Evolutionary conservation across 257 asterid genomes (phyloP), one percentile per base, ranked within the genome.

Genomic region (Dorcoceras hygrometricum): DNA sequence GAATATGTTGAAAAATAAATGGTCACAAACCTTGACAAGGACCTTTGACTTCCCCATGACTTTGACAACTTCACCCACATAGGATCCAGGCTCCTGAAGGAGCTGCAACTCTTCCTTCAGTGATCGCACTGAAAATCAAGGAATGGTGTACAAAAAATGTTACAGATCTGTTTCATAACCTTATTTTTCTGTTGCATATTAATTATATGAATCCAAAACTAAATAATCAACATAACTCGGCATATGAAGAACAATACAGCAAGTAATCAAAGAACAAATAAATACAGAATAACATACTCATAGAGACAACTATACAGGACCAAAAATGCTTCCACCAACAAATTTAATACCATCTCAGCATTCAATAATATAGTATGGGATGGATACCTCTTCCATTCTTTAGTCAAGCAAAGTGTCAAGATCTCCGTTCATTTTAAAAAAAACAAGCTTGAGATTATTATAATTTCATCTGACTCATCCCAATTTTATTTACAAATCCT

Each of bases 21-120:
- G 7, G 1, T 29, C 34, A 29, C 34, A 29, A 29, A 29, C 34
- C 87, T 92, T 92, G 36, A 92, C 98, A 55, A 92, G 85, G 69
- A 92, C 97, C 83, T 6, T 29, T 8, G 97, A 89, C 73, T 92
- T 89, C 69, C 97, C 98, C 98, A 92, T 89, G 25, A 92, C 96
- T 80, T 92, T 92, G 69, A 89, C 95, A 80, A 92, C 97, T 86
- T 92, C 97, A 5, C 95, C 97, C 28, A 93, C 99, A 78, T 86
- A 90, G n/a, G 96, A 93, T 67, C 96, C 99, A 62, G 99, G 95
- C 76, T 93, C 96, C 84, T 90, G 95, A 78, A 93, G 96, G 68
- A 93, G 83, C 69, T 93, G 97, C 77, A 93, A 76, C 83, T 93
- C 99, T 72, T 93, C 96, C 82, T 90, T 88, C 58, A 90, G 85